Evolutionary conservation across 257 asterid species (phyloP).

Genomic region (Solanum sparsipilum): DNA sequence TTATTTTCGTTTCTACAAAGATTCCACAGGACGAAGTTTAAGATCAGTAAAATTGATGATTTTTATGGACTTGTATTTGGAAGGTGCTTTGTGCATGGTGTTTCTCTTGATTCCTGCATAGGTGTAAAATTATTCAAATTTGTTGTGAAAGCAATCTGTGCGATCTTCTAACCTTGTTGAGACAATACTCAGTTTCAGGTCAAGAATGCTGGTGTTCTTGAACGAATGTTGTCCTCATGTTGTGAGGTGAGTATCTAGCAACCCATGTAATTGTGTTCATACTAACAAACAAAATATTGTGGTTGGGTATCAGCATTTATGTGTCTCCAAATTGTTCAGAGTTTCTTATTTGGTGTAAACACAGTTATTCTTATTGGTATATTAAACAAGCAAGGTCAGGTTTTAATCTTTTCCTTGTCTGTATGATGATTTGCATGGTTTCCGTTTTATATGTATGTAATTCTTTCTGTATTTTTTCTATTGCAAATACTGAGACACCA

Average conservation of each 20-base stretch:
- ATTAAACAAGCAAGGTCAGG: neutral
- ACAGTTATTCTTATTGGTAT: neutral
- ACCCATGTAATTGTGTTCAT: neutral
- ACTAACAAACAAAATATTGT: neutral
- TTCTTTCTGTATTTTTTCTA: no score
- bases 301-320: neutral
- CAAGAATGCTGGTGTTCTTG: constrained; percentile 49
- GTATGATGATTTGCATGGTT: neutral
- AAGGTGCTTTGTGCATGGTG: neutral
- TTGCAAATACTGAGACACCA: neutral
- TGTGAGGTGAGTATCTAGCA: constrained; percentile 54
- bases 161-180: neutral
- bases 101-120: neutral
- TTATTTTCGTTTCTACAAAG: neutral
- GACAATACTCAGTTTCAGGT: constrained; percentile 35
- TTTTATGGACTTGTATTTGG: neutral
- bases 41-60: neutral
- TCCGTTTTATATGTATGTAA: neutral
- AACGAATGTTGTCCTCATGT: constrained; percentile 57
- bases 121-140: neutral
- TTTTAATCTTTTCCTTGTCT: neutral
- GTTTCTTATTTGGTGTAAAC: neutral
- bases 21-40: neutral
- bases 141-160: neutral
- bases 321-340: neutral